Evolutionary conservation across 148 eudicot species (phyloP).

Genomic region (Mesembryanthemum crystallinum): DNA sequence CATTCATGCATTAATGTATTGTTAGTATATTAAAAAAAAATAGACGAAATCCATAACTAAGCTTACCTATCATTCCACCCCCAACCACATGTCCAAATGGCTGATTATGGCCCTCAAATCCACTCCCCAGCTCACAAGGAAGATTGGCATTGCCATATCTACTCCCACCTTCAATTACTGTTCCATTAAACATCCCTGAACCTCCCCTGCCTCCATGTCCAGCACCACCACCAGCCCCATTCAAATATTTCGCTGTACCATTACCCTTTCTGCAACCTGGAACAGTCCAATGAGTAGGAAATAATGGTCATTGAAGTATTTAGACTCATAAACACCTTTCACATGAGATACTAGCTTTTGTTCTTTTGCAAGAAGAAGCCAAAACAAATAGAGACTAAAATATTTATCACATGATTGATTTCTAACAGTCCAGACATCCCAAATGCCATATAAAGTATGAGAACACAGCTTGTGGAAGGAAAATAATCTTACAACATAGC

Average conservation of each 20-base stretch:
- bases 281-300: constrained; percentile 13
- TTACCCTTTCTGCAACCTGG: constrained; percentile 74
- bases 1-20: no score
- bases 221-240: constrained; percentile 92
- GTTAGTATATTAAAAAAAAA: neutral
- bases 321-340: neutral
- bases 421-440: neutral
- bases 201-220: constrained; percentile 94
- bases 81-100: constrained; percentile 68
- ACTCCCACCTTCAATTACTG: constrained; percentile 65
- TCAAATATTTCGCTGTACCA: constrained; percentile 65
- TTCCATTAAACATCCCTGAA: constrained; percentile 65
- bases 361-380: neutral
- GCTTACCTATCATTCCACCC: constrained; percentile 85
- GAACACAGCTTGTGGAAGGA: neutral
- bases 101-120: constrained; percentile 62
- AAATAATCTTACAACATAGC: neutral
- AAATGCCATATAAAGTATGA: neutral
- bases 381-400: neutral
- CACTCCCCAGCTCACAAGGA: constrained; percentile 92
- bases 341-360: neutral
- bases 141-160: constrained; percentile 72
- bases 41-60: neutral
- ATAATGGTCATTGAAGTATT: neutral
- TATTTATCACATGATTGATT: neutral